Conservation (phyloP, 1,284 basidiomycete species). For the Cutaneotrichosporon sp. region DNA sequence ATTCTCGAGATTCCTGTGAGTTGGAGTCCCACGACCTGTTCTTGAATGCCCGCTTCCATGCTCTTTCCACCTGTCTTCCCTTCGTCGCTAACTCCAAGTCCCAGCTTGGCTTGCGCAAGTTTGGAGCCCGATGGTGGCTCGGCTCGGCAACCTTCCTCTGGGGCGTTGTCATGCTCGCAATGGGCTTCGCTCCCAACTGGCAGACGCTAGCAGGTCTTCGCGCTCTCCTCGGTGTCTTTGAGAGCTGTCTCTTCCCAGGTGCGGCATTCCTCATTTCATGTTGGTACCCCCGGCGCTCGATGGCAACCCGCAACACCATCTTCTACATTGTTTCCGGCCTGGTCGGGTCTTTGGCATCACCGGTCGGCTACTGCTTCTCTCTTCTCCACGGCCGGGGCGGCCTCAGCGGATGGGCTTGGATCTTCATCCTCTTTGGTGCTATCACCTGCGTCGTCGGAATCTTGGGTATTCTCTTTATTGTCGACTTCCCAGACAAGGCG, state of each 20-base stretch:
- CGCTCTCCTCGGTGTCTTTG: slow-evolving; percentile 46
- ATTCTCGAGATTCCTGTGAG: slow-evolving; percentile 35
- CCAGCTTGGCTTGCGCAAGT: slow-evolving; percentile 15
- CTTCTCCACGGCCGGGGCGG: slow-evolving; percentile 8
- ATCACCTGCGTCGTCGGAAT: slow-evolving; percentile 13
- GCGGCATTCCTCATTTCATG: slow-evolving; percentile 49
- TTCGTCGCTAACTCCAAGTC: slow-evolving; percentile 3
- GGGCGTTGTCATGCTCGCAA: slow-evolving; percentile 48
- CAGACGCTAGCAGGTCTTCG: slow-evolving; percentile 45
- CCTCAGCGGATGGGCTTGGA: slow-evolving; percentile 15
- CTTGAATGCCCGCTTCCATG: not conserved
- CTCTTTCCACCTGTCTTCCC: not conserved
- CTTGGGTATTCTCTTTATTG: slow-evolving; percentile 4
- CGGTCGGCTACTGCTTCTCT: slow-evolving; percentile 9
- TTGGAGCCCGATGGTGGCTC: slow-evolving; percentile 21
- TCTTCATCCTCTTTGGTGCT: slow-evolving; percentile 15
- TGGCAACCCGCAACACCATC: slow-evolving; percentile 38
- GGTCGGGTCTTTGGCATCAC: slow-evolving; percentile 8
- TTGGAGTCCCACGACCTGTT: not conserved
- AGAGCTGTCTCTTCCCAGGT: slow-evolving; percentile 42
- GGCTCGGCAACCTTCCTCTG: slow-evolving; percentile 33
- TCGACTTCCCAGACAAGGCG: slow-evolving; percentile 19
- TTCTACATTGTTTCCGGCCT: slow-evolving; percentile 46
- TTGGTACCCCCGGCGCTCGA: slow-evolving; percentile 51
- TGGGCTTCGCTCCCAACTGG: slow-evolving; percentile 43